These are phyloP conservation scores for Boeremia exigua DNA, from an alignment of 2,329 filamentous ascomycete genomes.

Conservation along the genomic window DNA sequence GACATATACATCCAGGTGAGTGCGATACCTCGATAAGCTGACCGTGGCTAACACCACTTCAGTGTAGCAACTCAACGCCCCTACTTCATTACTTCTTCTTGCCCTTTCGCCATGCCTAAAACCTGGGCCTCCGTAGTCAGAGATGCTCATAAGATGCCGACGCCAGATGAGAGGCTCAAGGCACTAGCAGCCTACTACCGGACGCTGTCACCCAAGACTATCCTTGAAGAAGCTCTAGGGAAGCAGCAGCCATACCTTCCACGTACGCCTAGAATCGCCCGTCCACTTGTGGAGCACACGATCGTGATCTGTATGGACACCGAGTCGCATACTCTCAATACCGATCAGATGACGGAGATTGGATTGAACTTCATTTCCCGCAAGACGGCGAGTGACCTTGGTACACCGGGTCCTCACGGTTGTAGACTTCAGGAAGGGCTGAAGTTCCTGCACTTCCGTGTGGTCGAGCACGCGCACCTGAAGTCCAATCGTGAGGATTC, in stretches of 20 bases:
- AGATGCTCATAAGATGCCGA: neutral
- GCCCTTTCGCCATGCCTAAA: too few species aligned
- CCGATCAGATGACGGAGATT: slow-evolving; percentile 30
- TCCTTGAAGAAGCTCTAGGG: neutral
- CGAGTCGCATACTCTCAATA: slow-evolving; percentile 31
- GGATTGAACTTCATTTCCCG: slow-evolving; percentile 23
- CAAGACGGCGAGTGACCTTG: slow-evolving; percentile 2
- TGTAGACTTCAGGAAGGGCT: slow-evolving; percentile 25
- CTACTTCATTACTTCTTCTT: too few species aligned
- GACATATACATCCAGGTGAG: too few species aligned
- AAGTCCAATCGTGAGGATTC: slow-evolving; percentile 10
- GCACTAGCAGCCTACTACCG: neutral
- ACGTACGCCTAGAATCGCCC: neutral
- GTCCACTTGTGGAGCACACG: slow-evolving; percentile 16
- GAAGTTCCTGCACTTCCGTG: slow-evolving; percentile 31
- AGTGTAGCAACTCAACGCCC: too few species aligned
- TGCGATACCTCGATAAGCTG: too few species aligned
- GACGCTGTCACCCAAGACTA: neutral
- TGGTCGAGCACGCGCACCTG: slow-evolving; percentile 29
- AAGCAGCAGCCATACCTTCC: neutral
- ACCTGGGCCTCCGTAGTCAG: too few species aligned
- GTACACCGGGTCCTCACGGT: slow-evolving; percentile 19
- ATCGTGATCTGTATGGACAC: slow-evolving; percentile 31
- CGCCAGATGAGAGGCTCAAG: neutral
- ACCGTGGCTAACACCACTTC: too few species aligned